Evolutionary conservation across 441 rosid species (phyloP).

Genomic region (Croton setiger): DNA sequence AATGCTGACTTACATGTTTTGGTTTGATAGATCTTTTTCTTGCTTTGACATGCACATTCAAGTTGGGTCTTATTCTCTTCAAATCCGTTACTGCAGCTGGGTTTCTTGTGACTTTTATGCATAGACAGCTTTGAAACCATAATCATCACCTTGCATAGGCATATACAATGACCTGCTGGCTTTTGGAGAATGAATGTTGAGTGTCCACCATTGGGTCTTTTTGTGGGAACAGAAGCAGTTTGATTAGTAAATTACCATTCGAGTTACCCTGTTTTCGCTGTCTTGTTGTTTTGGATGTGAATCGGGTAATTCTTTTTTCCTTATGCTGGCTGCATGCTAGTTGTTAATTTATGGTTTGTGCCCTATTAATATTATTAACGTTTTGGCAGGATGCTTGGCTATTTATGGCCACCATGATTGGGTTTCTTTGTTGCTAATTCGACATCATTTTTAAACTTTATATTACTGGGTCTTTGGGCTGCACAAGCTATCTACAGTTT

Average conservation of each 20-base stretch:
- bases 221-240: slow-evolving; percentile 27
- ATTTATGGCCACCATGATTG: slow-evolving; percentile 42
- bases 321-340: slow-evolving; percentile 27
- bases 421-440: slow-evolving; percentile 47
- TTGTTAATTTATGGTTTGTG: slow-evolving; percentile 25
- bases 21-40: slow-evolving; percentile 44
- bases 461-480: slow-evolving; percentile 27
- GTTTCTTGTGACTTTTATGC: slow-evolving; percentile 27
- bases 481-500: slow-evolving; percentile 30
- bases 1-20: slow-evolving; percentile 40
- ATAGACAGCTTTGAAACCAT: slow-evolving; percentile 32
- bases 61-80: slow-evolving; percentile 41
- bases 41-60: slow-evolving; percentile 40
- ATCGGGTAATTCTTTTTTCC: slow-evolving; percentile 38
- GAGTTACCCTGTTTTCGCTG: slow-evolving; percentile 34
- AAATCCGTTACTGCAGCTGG: slow-evolving; percentile 40
- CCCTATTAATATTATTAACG: slow-evolving; percentile 39
- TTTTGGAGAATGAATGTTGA: slow-evolving; percentile 31
- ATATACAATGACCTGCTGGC: slow-evolving; percentile 26
- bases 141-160: slow-evolving; percentile 24
- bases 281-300: slow-evolving; percentile 35
- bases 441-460: slow-evolving; percentile 33
- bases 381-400: slow-evolving; percentile 61
- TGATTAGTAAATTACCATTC: slow-evolving; percentile 31
- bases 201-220: slow-evolving; percentile 29